Evolutionary conservation across 768 basidiomycete species (phyloP), one percentile per base, ranked within the genome.

Genomic region (Leucocoprinus leucothites): DNA sequence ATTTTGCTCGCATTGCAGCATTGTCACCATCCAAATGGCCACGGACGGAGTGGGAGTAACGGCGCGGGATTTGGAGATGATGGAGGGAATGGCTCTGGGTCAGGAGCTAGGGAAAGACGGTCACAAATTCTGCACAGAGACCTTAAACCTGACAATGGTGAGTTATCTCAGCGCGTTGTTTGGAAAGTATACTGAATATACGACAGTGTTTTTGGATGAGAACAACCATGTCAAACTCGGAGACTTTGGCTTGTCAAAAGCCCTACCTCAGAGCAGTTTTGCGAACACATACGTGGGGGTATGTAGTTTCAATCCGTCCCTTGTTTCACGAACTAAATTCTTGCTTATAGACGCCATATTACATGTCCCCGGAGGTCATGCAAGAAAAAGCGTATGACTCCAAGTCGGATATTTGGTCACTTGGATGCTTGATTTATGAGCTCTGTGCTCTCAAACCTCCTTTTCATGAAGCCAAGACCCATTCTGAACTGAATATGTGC

Each of bases 291-390:
- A 98, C 57, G 97, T 98, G 59, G 96, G 97, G 58, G 94, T 98
- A 67, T 59, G 91, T 75, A 11, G 14, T 22, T 52, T 54, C 19
- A 43, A 22, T 35, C 22, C 24, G 14, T 13, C 21, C 5, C 2
- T 24, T 31, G 18, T 46, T 47, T 41, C 35, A 34, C 18, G 22
- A 44, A 18, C 44, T 26, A 31, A 58, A 53, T 19, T 34, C 21
- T 19, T 1, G n/a, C 21, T 46, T 35, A 45, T 19, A 98, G 94
- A 99, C 97, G 2, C 97, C 97, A 2, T 95, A 98, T 67, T 98
- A 99, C 74, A 98, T 99, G 97, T 97, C 94, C 1, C 97, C 97
- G 0, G 96, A 99, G 69, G 80, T 98, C 31, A 93, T 98, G 83
- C 92, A 91, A 73, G 96, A 98, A 67, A 94, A 92, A 67, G 84